These are phyloP conservation scores for Hericium erinaceus DNA, from an alignment of 768 basidiomycete species.

Conservation along the genomic window DNA sequence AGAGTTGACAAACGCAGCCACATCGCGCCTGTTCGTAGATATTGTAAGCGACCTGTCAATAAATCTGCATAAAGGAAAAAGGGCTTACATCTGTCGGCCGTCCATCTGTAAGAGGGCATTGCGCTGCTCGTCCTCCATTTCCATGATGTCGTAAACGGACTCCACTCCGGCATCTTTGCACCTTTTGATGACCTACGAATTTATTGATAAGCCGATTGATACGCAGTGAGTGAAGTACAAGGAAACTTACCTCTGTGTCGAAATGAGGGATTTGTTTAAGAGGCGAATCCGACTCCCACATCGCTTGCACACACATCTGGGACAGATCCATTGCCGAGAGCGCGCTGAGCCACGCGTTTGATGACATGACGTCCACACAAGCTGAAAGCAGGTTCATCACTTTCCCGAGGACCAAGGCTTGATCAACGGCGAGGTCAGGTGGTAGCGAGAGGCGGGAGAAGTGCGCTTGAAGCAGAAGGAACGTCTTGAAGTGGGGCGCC, in stretches of 20 bases:
- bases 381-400: constrained; percentile 87
- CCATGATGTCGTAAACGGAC: constrained; percentile 96
- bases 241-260: constrained; percentile 61
- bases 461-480: constrained; percentile 93
- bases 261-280: constrained; percentile 96
- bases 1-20: constrained; percentile 92
- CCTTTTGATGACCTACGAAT: constrained; percentile 59
- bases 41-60: constrained; percentile 11
- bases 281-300: constrained; percentile 96
- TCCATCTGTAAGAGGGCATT: constrained; percentile 79
- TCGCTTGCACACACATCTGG: constrained; percentile 97
- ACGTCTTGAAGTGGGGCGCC: constrained; percentile 96
- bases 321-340: constrained; percentile 95
- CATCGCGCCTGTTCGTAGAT: constrained; percentile 60
- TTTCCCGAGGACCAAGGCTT: constrained; percentile 79
- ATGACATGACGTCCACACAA: constrained; percentile 97
- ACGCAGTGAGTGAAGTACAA: background rate
- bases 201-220: background rate
- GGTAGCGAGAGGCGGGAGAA: constrained; percentile 90
- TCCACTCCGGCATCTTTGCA: constrained; percentile 78
- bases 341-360: constrained; percentile 91
- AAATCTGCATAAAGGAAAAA: background rate
- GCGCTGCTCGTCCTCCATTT: constrained; percentile 90
- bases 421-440: constrained; percentile 90
- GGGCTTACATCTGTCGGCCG: constrained; percentile 70